Evolutionary conservation across 2,329 filamentous ascomycete species (phyloP).

Genomic region (Beauveria sp.): DNA sequence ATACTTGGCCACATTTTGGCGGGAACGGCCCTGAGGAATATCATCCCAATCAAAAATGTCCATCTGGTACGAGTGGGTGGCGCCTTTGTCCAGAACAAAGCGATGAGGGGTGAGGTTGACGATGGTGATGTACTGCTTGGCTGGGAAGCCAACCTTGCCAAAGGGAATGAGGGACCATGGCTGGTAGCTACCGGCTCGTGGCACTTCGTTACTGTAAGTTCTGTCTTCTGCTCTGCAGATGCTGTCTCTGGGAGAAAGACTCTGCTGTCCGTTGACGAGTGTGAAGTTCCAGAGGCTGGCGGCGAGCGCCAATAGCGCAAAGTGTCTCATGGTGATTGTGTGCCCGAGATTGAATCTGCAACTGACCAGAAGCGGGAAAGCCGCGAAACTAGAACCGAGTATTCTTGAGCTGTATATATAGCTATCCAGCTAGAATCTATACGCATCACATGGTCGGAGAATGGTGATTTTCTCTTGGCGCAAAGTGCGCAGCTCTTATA

Average conservation of each 20-base stretch:
- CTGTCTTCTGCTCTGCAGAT: conserved; percentile 4
- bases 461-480: neutral
- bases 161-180: conserved; percentile 12
- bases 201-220: conserved; percentile 12
- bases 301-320: neutral
- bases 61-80: conserved; percentile 25
- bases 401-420: neutral
- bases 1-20: conserved; percentile 24
- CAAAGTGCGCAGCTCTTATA: neutral
- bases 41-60: conserved; percentile 25
- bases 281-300: conserved; percentile 1
- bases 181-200: conserved; percentile 11
- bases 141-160: conserved; percentile 11
- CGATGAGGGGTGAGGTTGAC: conserved; percentile 28
- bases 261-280: neutral
- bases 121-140: conserved; percentile 24
- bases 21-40: conserved; percentile 24
- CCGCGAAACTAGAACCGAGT: neutral
- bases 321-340: conserved; percentile 3
- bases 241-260: conserved; percentile 1
- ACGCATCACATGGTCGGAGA: conserved; percentile 3
- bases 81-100: conserved; percentile 17
- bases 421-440: neutral
- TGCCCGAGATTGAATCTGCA: neutral
- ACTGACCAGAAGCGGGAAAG: neutral